Base-by-base conservation (phyloP, 2,329 filamentous ascomycete species). In the Coniella lustricola region DNA sequence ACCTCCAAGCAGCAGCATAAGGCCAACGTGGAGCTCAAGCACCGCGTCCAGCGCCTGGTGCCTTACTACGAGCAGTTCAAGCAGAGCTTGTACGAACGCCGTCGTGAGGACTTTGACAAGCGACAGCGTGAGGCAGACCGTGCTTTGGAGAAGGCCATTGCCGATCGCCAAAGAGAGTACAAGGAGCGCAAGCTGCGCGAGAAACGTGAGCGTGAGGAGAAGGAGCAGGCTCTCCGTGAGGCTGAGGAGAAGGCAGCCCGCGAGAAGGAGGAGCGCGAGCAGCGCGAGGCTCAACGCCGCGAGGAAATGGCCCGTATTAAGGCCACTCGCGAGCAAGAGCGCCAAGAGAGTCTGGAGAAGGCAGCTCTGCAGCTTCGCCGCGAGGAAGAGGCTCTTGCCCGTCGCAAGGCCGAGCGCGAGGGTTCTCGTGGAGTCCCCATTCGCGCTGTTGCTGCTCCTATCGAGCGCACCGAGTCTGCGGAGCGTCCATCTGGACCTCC, bases 91-190 rank as follows among this genome's bases (percentile, higher is more conserved):
- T 87, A 87, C 54, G 85, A 93, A 67, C 85, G 89, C 63, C 87
- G 91, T 59, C 88, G 89, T 63, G 87, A 95, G 59, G 90, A 97
- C 68, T 98, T 97, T 59, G 93, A 97, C 77, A 91, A 87, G 74
- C 87, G 90, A 56, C 87, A 87, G 63, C 90, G 86, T 66, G 84
- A 88, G 61, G 93, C 93, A 29, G 90, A 97, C 75, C 83, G 85
- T 56, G 93, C 98, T 65, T 79, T 97, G 50, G 87, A 97, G 74
- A 86, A 85, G 68, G 89, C 94, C 73, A 95, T 96, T 69, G 80
- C 84, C 34, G 79, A 82, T 56, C 87, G 93, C 61, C 84, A 90
- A 70, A 91, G 89, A 77, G 90, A 96, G 66, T 82, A 87, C 62
- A 84, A 87, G 59, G 91, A 96, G 63, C 81, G 82, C 58, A 84